Base-by-base conservation (phyloP, 495 filamentous ascomycete species). In the Xylaria flabelliformis region DNA sequence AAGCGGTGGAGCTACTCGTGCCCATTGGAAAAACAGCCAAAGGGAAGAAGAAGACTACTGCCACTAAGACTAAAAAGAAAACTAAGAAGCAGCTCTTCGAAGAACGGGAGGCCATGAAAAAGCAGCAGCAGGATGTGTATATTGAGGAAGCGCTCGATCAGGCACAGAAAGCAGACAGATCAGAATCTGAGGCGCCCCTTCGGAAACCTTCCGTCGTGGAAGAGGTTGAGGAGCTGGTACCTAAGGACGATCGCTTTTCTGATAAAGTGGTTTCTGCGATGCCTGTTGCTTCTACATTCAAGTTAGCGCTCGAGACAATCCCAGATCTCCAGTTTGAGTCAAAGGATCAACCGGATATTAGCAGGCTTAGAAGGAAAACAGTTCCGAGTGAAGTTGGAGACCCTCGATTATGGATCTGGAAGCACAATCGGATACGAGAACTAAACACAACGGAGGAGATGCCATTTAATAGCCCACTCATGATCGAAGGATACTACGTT, bases 401-500 rank as follows among this genome's bases (percentile, higher is more conserved):
- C 74, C 84, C 91, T 7, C 84, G 89, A 62, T 85, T 90, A 48
- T 99, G 95, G 95, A 86, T 94, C 7, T 97, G 94, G 92, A 93
- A 90, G 73, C 92, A 97, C 74, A 93, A 96, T 77, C 90, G 94
- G 71, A 91, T 97, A 80, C 96, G 97, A 75, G 86, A 92, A 51
- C 89, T 97, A 68, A 97, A 97, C 81, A 85, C 80, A 9, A 61
- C 68, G 10, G 76, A 81, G 59, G 72, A 84, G 15, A 69, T 77
- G 41, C 61, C 63, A 36, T 74, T 79, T 17, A 86, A 85, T 29
- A 82, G 85, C 10, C 82, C 80, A 2, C 75, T 83, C 0, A 87
- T 64, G 66, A 97, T 98, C 64, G 88, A 92, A 58, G 97, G 95
- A 48, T 97, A 98, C 76, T 97, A 97, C 79, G 92, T 97, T 21